Percentiles rank a stretch among this genome's conserved stretches.
Conservation (phyloP, 805 yeast genomes). For the Candida suzukii region DNA sequence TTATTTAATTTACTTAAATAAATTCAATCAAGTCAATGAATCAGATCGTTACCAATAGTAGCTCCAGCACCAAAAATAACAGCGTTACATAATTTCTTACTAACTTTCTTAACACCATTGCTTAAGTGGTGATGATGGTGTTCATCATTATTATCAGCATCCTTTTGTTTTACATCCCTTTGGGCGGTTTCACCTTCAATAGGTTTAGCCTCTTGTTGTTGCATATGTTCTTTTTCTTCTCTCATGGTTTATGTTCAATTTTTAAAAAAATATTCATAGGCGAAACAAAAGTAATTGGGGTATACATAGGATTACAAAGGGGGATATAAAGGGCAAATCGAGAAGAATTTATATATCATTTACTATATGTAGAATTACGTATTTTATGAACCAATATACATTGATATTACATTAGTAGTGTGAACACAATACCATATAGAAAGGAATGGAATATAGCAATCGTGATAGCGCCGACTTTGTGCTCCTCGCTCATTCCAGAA, state of each 20-base stretch:
- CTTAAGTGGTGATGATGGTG: slow-evolving; percentile 22
- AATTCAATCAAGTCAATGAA: slow-evolving; percentile 26
- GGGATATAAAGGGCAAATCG: no score
- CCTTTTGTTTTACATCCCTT: slow-evolving; percentile 16
- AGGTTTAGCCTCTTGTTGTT: slow-evolving; percentile 11
- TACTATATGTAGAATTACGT: no score
- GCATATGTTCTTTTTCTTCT: slow-evolving; percentile 9
- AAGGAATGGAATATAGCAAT: neutral
- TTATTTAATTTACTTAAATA: no score
- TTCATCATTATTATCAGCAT: no score
- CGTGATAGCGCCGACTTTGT: neutral
- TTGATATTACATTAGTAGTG: no score
- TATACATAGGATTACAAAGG: no score
- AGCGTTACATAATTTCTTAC: slow-evolving; percentile 83
- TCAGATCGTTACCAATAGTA: slow-evolving; percentile 77
- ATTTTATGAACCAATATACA: neutral
- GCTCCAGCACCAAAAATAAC: slow-evolving; percentile 97
- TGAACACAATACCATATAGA: no score
- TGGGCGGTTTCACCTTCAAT: neutral
- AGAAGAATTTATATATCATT: no score
- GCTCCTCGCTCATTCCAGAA: neutral
- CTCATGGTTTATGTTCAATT: no score
- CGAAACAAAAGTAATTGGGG: no score
- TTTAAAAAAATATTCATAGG: no score
- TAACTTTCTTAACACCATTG: slow-evolving; percentile 46